Evolutionary conservation across 129 eudicot species (phyloP), one percentile per base, ranked within the genome.

Genomic region (Lactuca sativa): DNA sequence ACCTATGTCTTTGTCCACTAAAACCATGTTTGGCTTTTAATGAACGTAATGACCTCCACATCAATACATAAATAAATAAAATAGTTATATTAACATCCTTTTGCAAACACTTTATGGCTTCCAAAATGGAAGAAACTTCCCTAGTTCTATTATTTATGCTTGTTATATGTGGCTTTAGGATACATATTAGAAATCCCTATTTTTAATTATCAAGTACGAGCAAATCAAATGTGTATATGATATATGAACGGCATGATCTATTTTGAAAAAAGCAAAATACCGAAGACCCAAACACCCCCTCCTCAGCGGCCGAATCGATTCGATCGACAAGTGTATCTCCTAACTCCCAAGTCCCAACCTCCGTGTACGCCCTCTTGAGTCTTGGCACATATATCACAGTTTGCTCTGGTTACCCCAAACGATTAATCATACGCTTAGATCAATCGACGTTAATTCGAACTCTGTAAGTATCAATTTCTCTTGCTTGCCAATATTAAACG

Each of bases 281-380:
- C 30, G 49, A 5, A 36, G 74, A 43, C 69, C 14, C 51, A 2
- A 15, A 6, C 34, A 33, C 48, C 34, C 17, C 37, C 18, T 21
- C 47, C 44, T 31, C n/a, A 57, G 78, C 82, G 69, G 58, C 79
- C 78, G 78, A 66, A 64, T 81, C 81, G 59, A 64, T 80, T 75
- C 74, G 49, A 32, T 53, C 41, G 30, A 52, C 72, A 59, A 70
- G 2, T 55, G 66, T 70, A 32, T 54, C 66, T 56, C 41, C 6
- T 1, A 4, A 40, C 7, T 47, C 3, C 40, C 37, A 55, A 74
- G 69, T 68, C 80, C 66, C 54, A 56, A 17, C 52, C 70, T 49
- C 47, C 72, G 62, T 54, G 11, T 33, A 6, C 66, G 25, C 59
- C 62, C 62, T 18, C 30, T 18, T 47, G 15, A 2, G 53, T 18